phyloP scores from a whole-genome alignment of 1,284 basidiomycete genomes.

The Rhodotorula mucilaginosa region DNA sequence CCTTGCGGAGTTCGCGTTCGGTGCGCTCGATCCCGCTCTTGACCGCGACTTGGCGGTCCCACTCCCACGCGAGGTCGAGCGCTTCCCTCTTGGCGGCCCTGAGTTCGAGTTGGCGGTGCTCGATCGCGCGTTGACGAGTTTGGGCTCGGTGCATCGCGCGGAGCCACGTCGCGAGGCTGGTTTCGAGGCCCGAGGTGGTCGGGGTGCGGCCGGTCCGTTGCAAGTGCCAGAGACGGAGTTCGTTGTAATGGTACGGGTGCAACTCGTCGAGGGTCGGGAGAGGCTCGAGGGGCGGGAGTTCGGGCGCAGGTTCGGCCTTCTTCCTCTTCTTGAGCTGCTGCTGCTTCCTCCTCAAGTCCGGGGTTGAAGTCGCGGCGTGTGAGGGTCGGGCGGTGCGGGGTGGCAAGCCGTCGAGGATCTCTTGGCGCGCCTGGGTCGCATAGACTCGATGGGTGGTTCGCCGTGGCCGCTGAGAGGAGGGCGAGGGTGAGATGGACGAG shows the following conservation, averaged over 20 bases:
- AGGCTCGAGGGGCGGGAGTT: background rate
- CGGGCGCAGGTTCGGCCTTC: background rate
- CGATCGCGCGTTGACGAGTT: background rate
- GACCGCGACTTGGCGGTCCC: slow-evolving; percentile 16
- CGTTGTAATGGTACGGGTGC: slow-evolving; percentile 1
- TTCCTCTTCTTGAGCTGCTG: background rate
- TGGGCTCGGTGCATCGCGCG: background rate
- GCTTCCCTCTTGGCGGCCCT: background rate
- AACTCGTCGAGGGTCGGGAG: background rate
- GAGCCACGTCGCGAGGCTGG: background rate
- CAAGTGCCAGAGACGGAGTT: background rate
- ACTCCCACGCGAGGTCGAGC: slow-evolving; percentile 31
- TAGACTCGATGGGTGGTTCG: no score
- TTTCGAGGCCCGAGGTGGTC: background rate
- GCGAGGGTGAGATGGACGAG: background rate
- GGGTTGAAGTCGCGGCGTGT: background rate
- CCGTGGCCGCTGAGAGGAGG: background rate
- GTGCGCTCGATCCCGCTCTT: slow-evolving; percentile 5
- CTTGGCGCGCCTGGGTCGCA: no score
- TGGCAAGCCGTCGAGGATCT: background rate
- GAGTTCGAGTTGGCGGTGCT: background rate
- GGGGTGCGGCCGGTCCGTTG: background rate
- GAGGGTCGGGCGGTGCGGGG: background rate
- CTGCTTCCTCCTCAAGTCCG: background rate
- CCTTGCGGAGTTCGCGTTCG: background rate